Base-by-base conservation (phyloP, 257 asterid genomes). In the Solanum neorickii region DNA sequence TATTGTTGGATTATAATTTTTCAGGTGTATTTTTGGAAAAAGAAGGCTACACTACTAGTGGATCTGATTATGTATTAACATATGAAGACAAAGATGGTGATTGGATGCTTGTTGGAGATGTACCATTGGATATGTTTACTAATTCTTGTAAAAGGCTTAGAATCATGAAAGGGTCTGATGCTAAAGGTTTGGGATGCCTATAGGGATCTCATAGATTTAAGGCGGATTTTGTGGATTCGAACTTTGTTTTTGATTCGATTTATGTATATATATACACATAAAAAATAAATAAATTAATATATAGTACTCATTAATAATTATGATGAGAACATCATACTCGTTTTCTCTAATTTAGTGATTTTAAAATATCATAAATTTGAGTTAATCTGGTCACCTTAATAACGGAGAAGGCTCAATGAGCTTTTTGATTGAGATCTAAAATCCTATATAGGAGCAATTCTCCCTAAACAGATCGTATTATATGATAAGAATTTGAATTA, bases 21-120 rank as follows among this genome's bases (percentile, higher is more conserved):
- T 69, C 84, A 78, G 84, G 84, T 44, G 35, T 46, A 15, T 78
- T 44, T 25, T 44, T 25, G 9, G 84, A 78, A 44, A 78, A 8
- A 25, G 25, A 46, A 44, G 84, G 65, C 14, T 25, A 15, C 41
- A 76, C 37, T n/a, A 46, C 60, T 7, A 25, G 84, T 78, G 84
- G 65, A 78, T 78, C 41, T 44, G 65, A 78, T 42, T 78, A 78
- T 78, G 65, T 78, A 27, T 27, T 46, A 44, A 78, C 84, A 25
- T 78, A 78, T 78, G 65, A 78, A 78, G 84, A 78, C 84, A 78
- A 78, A 14, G 84, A 78, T 44, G 84, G 65, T 78, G 84, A 78
- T 78, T 78, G 84, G 84, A 78, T 78, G 84, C 84, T 78, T 46
- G 84, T 78, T 78, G 84, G 84, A 77, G 83, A 77, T 77, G 84